Evolutionary conservation across 441 rosid genomes (phyloP).

Genomic region (Cnidoscolus chayamansa): DNA sequence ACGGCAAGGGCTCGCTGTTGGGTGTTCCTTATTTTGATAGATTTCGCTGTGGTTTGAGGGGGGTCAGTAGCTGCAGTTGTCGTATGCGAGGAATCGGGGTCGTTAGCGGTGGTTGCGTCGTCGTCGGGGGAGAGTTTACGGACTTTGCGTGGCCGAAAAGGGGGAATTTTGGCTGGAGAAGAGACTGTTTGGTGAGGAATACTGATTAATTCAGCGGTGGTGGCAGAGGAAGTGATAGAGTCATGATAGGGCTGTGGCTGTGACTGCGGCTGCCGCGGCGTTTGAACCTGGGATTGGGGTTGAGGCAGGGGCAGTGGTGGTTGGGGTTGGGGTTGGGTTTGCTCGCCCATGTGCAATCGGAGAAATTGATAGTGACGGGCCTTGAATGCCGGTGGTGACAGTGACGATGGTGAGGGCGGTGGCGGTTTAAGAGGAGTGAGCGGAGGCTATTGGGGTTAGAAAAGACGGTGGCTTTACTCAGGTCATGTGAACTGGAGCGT

Average conservation of each 20-base stretch:
- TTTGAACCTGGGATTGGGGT: constrained; percentile 25
- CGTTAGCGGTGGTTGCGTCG: constrained; percentile 26
- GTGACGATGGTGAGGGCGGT: neutral
- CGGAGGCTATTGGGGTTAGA: neutral
- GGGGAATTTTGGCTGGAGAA: constrained; percentile 83
- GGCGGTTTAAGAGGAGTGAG: neutral
- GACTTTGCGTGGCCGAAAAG: constrained; percentile 81
- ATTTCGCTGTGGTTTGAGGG: constrained; percentile 22
- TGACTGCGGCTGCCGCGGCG: neutral
- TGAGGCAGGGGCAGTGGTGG: constrained; percentile 6
- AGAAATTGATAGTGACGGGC: neutral
- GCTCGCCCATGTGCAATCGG: constrained; percentile 67
- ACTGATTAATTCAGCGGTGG: constrained; percentile 31
- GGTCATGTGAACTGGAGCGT: neutral
- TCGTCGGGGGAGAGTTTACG: constrained; percentile 64
- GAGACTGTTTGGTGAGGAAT: constrained; percentile 33
- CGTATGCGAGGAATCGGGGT: constrained; percentile 20
- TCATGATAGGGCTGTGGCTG: constrained; percentile 24
- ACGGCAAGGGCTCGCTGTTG: constrained; percentile 40
- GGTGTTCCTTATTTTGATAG: constrained; percentile 31
- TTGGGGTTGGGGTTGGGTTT: constrained; percentile 34
- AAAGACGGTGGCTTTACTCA: neutral
- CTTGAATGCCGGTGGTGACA: neutral
- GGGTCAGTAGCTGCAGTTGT: constrained; percentile 17
- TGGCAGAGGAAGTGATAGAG: constrained; percentile 26